These are phyloP conservation scores for Fusarium buharicum DNA, from an alignment of 2,329 filamentous ascomycete species.

Conservation along the genomic window DNA sequence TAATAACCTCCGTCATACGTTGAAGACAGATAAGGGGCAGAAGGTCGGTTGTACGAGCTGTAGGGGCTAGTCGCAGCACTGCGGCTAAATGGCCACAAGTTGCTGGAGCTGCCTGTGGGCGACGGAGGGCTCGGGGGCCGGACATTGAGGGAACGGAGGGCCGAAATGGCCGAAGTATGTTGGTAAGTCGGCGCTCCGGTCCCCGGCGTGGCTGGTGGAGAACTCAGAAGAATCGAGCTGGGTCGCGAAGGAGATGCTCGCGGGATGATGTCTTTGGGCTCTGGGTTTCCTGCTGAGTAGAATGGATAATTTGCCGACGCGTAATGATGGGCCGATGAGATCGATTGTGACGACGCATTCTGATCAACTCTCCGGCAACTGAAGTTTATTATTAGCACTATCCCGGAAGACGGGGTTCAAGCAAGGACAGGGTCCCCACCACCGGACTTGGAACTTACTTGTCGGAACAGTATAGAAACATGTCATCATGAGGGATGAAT, in stretches of 20 bases:
- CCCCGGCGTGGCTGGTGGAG: slow-evolving; percentile 61
- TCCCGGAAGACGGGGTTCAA: slow-evolving; percentile 21
- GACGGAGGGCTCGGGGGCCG: slow-evolving; percentile 67
- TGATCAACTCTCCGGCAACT: slow-evolving; percentile 68
- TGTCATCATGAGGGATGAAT: slow-evolving; percentile 68
- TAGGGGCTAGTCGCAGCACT: slow-evolving; percentile 64
- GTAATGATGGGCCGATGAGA: slow-evolving; percentile 47
- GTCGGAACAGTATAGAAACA: slow-evolving; percentile 71
- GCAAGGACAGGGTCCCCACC: slow-evolving; percentile 26
- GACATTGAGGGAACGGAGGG: slow-evolving; percentile 65
- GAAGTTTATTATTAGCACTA: slow-evolving; percentile 39
- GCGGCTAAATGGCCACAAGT: slow-evolving; percentile 65
- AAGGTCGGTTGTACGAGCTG: slow-evolving; percentile 60
- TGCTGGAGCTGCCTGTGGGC: slow-evolving; percentile 56
- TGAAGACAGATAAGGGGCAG: slow-evolving; percentile 59
- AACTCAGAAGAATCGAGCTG: slow-evolving; percentile 63
- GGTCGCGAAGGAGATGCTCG: slow-evolving; percentile 71
- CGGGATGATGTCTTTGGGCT: slow-evolving; percentile 71
- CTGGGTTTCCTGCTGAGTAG: slow-evolving; percentile 58
- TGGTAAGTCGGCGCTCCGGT: slow-evolving; percentile 49
- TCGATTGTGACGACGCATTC: slow-evolving; percentile 48
- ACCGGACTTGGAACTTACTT: slow-evolving; percentile 57
- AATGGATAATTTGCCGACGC: slow-evolving; percentile 55
- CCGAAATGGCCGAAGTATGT: slow-evolving; percentile 64
- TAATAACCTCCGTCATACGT: slow-evolving; percentile 62